Conservation (phyloP, 108 stramenopile genomes). For the Pseudonitzschia delicatissima region DNA sequence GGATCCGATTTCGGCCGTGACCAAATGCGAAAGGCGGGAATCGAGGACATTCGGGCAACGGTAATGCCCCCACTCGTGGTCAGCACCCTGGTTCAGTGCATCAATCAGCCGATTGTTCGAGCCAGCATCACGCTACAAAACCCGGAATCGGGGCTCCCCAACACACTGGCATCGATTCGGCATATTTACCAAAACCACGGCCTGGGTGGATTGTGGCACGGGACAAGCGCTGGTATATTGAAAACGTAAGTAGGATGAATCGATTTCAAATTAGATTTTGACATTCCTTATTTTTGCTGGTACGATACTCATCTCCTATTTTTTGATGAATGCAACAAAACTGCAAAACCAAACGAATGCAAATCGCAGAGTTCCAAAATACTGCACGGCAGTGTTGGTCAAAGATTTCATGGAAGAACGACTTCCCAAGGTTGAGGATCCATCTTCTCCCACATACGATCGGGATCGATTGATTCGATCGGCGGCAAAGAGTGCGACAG, state of each 20-base stretch:
- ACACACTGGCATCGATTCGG: slow-evolving; percentile 61
- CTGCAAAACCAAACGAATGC: background rate
- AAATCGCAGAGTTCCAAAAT: slow-evolving; percentile 85
- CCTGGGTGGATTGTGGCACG: slow-evolving; percentile 83
- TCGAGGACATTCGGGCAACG: slow-evolving; percentile 36
- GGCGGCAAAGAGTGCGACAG: slow-evolving; percentile 82
- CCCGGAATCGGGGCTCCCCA: slow-evolving; percentile 54
- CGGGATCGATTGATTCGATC: slow-evolving; percentile 74
- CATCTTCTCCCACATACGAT: slow-evolving; percentile 52
- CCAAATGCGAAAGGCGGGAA: slow-evolving; percentile 21
- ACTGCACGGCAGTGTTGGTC: slow-evolving; percentile 89
- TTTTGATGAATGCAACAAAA: background rate
- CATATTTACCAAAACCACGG: slow-evolving; percentile 79
- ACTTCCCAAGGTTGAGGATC: slow-evolving; percentile 53
- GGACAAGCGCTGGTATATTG: slow-evolving; percentile 89
- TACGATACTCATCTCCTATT: background rate
- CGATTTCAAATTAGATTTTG: background rate
- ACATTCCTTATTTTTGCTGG: background rate
- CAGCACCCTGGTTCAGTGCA: slow-evolving; percentile 78
- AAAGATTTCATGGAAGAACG: slow-evolving; percentile 81
- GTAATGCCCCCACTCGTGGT: slow-evolving; percentile 80
- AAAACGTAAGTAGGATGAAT: slow-evolving; percentile 81
- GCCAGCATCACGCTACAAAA: slow-evolving; percentile 87
- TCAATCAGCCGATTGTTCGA: slow-evolving; percentile 91
- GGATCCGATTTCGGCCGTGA: slow-evolving; percentile 82